Evolutionary conservation across 2,329 filamentous ascomycete species (phyloP).

Genomic region (Hirsutella minnesotensis): DNA sequence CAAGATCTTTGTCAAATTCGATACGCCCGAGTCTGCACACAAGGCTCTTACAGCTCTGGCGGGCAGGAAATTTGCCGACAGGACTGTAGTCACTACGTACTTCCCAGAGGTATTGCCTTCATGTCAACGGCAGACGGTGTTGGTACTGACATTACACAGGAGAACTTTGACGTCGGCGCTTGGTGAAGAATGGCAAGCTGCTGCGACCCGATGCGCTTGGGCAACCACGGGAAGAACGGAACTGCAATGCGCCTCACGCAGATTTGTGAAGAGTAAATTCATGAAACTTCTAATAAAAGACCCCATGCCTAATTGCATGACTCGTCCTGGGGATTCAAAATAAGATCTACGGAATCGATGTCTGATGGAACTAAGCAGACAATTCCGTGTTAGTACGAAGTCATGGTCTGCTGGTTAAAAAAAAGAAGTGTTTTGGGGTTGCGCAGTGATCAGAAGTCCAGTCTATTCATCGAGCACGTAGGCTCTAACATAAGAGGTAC

Average conservation of each 20-base stretch:
- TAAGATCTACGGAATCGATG: no score
- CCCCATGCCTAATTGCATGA: no score
- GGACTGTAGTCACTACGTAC: conserved; percentile 92
- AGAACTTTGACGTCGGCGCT: conserved; percentile 86
- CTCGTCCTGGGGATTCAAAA: no score
- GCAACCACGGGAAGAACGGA: no score
- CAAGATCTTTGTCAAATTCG: conserved; percentile 96
- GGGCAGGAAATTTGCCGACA: conserved; percentile 88
- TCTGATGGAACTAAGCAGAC: no score
- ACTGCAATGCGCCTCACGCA: no score
- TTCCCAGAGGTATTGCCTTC: conserved; percentile 66
- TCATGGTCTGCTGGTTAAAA: not conserved
- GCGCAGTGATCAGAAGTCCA: conserved; percentile 62
- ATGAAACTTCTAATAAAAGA: no score
- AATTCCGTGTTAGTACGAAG: not conserved
- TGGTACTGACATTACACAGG: conserved; percentile 32
- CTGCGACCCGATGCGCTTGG: not conserved
- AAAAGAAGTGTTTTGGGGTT: no score
- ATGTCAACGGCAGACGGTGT: not conserved
- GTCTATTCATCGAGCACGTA: conserved; percentile 63
- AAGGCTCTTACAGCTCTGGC: conserved; percentile 84
- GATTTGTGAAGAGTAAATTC: no score
- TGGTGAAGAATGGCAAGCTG: conserved; percentile 51
- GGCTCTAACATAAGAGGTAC: conserved; percentile 94
- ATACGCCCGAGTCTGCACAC: conserved; percentile 62